Base-by-base conservation (phyloP, 2,329 filamentous ascomycete genomes). In the Verruconis gallopava region DNA sequence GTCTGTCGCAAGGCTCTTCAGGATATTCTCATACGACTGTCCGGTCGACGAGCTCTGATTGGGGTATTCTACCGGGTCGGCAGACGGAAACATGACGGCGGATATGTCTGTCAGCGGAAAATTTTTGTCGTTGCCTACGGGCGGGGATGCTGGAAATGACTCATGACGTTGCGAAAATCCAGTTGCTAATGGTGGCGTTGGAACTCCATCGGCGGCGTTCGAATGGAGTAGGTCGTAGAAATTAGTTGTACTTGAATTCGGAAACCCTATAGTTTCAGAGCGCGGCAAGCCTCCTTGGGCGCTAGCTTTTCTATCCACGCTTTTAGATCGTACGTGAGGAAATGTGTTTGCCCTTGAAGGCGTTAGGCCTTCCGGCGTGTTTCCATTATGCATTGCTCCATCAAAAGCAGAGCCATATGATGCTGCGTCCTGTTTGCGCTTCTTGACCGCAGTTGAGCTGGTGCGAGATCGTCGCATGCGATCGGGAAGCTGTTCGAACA, bases 401-500 rank as follows among this genome's bases (percentile, higher is more conserved):
- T 40, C 40, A 19, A 53, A 33, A 53, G 40, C 3, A 51, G 51
- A 5, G 18, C 33, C 21, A 18, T 57, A 54, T 22, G 59, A 57
- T 32, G 58, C 61, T 25, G 54, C 57, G 33, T 50, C 58, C 42
- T 61, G 59, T 28, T 59, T 53, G 17, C 60, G 58, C 46, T 63
- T 63, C 46, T 55, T 60, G 19, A 47, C 58, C 15, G 53, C 51
- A 12, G 49, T 47, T 5, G 44, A 39, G 18, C 35, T 55, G 51
- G 44, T 51, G 47, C 28, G 56, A 50, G 39, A 46, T n/a, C 53
- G 53, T 40, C 78, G 79, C 22, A 93, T 65, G 44, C 72, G 72
- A 39, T 81, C 79, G 1, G 88, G 85, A 1, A 96, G 63, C 54
- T 86, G 77, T 46, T 91, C 83, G 56, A 96, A 95, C 5, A 95